Evolutionary conservation across 2,329 filamentous ascomycete species (phyloP).

Genomic region (Fusarium musae): DNA sequence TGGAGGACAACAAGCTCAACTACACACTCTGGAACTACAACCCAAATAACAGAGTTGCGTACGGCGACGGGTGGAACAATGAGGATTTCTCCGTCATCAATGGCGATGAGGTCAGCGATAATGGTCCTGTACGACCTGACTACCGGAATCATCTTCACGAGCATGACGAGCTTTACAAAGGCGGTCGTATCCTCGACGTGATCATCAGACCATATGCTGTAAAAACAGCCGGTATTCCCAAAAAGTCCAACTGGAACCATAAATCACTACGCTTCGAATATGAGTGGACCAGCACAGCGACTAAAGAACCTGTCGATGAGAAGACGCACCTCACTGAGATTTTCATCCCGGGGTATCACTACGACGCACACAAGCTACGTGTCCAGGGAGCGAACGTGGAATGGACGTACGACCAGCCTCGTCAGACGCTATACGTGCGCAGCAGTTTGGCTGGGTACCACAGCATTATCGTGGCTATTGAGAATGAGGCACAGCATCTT

Average conservation of each 20-base stretch:
- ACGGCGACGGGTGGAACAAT: slow-evolving; percentile 57
- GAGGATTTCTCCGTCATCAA: slow-evolving; percentile 57
- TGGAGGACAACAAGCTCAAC: slow-evolving; percentile 53
- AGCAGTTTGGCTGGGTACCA: slow-evolving; percentile 33
- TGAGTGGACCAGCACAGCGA: slow-evolving; percentile 44
- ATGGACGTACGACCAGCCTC: slow-evolving; percentile 44
- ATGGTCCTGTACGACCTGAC: slow-evolving; percentile 44
- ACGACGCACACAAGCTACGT: slow-evolving; percentile 43
- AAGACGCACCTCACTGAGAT: slow-evolving; percentile 50
- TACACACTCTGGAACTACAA: slow-evolving; percentile 57
- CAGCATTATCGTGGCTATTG: slow-evolving; percentile 41
- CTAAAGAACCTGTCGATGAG: slow-evolving; percentile 23
- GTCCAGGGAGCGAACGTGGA: slow-evolving; percentile 45
- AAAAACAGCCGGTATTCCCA: slow-evolving; percentile 52
- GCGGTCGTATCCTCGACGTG: slow-evolving; percentile 52
- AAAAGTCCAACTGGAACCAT: slow-evolving; percentile 50
- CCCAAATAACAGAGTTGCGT: slow-evolving; percentile 51
- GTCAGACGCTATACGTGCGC: slow-evolving; percentile 47
- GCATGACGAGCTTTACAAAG: slow-evolving; percentile 51
- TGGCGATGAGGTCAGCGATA: slow-evolving; percentile 46
- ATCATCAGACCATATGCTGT: slow-evolving; percentile 55
- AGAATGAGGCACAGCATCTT: slow-evolving; percentile 39
- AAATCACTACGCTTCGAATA: slow-evolving; percentile 51
- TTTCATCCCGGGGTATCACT: slow-evolving; percentile 54
- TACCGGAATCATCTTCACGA: slow-evolving; percentile 49